phyloP scores from a whole-genome alignment of 768 basidiomycete species.

The Panaeolus cyanescens region DNA sequence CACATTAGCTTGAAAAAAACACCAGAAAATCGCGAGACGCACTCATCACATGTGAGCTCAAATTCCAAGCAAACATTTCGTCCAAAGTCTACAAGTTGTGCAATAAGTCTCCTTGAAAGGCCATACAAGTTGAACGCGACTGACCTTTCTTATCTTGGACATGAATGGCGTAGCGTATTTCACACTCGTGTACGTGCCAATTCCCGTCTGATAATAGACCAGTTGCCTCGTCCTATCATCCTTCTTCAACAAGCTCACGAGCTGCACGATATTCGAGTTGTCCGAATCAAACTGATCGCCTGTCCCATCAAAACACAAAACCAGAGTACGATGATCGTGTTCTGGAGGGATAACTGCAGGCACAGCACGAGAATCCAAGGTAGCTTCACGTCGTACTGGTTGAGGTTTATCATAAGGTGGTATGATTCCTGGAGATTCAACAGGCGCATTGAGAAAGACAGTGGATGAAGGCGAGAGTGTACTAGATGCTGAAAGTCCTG shows the following conservation, averaged over 20 bases:
- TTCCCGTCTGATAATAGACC: constrained; percentile 47
- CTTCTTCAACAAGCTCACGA: constrained; percentile 38
- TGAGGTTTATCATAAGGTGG: too few relatives aligned
- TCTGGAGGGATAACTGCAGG: constrained; percentile 41
- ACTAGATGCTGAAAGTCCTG: not conserved
- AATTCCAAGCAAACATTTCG: constrained; percentile 46
- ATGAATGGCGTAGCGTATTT: constrained; percentile 42
- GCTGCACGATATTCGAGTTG: constrained; percentile 43
- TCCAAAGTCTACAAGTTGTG: constrained; percentile 35
- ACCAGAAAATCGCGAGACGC: constrained; percentile 2
- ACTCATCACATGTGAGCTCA: constrained; percentile 56
- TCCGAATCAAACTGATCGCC: constrained; percentile 42
- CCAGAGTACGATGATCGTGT: constrained; percentile 31
- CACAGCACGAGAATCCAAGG: constrained; percentile 19
- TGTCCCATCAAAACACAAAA: constrained; percentile 65
- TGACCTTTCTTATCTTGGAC: constrained; percentile 42
- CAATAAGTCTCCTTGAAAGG: not conserved
- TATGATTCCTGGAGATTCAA: too few relatives aligned
- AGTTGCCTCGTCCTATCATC: constrained; percentile 34
- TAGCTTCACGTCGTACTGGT: constrained; percentile 12
- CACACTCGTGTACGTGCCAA: constrained; percentile 50
- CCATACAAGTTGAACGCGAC: not conserved
- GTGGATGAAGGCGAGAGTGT: too few relatives aligned
- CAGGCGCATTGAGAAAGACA: too few relatives aligned
- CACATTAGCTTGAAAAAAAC: not conserved